These are phyloP conservation scores for Raphidocelis subcapitata DNA, from an alignment of 139 green algal genomes.

Conservation along the genomic window DNA sequence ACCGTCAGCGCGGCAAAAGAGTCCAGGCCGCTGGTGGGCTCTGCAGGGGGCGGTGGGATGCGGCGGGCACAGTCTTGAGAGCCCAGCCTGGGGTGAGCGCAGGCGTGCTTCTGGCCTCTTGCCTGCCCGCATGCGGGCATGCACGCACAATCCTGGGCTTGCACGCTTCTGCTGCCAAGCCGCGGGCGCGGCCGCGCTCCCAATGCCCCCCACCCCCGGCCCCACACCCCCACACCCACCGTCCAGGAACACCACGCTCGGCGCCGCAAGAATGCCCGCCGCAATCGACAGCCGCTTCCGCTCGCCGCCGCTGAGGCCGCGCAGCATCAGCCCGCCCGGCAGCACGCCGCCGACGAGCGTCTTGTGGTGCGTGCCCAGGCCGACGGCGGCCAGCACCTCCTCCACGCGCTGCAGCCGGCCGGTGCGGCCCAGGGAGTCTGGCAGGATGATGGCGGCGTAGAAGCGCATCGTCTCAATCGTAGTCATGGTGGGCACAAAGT, in stretches of 20 bases:
- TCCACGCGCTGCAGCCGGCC: conserved; percentile 4
- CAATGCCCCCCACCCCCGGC: too few relatives aligned
- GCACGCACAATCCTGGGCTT: too few relatives aligned
- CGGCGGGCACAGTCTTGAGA: too few relatives aligned
- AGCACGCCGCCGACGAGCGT: conserved; percentile 61
- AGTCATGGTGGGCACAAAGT: conserved; percentile 41
- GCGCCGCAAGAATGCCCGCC: conserved; percentile 64
- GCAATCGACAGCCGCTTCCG: conserved; percentile 85
- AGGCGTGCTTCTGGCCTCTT: too few relatives aligned
- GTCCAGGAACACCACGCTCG: conserved; percentile 66
- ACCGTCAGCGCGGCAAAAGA: conserved; percentile 68
- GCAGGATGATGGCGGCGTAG: conserved; percentile 35
- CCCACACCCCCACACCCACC: too few relatives aligned
- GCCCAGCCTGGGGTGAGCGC: too few relatives aligned
- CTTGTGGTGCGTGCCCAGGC: conserved; percentile 4
- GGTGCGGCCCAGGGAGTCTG: neutral
- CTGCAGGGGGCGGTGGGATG: too few relatives aligned
- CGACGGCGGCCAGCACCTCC: conserved; percentile 25
- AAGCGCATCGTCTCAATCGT: conserved; percentile 34
- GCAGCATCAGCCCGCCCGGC: conserved; percentile 69
- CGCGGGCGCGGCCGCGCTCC: too few relatives aligned
- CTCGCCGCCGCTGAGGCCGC: conserved; percentile 78
- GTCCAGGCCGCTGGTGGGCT: conserved; percentile 83
- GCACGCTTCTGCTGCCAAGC: too few relatives aligned
- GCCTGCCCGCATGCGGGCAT: too few relatives aligned